Conservation (phyloP, 208 protist genomes). For the Vickermania spadyakhi region DNA sequence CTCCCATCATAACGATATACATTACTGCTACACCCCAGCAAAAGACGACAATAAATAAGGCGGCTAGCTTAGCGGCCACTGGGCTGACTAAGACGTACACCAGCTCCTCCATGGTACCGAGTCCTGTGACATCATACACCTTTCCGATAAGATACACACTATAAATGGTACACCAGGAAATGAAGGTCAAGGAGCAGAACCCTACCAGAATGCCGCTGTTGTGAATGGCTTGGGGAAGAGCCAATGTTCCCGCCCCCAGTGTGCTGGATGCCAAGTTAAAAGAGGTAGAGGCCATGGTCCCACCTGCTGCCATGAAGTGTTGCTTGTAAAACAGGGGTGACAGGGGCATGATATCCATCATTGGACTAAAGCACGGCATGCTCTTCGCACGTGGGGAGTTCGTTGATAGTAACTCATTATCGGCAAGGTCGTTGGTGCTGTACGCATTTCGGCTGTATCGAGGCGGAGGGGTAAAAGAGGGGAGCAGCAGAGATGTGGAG, state of each 20-base stretch:
- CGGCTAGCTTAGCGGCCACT: constrained; percentile 39
- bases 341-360: constrained; percentile 14
- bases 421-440: neutral
- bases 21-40: constrained; percentile 79
- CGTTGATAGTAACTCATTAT: neutral
- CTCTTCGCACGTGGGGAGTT: neutral
- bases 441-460: neutral
- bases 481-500: neutral
- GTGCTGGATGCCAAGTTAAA: constrained; percentile 79
- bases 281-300: constrained; percentile 47
- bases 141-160: constrained; percentile 60
- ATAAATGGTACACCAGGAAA: constrained; percentile 50
- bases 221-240: constrained; percentile 63
- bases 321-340: constrained; percentile 38
- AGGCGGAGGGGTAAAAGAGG: neutral
- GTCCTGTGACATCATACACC: constrained; percentile 44
- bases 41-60: constrained; percentile 54
- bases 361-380: neutral
- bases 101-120: constrained; percentile 63
- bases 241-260: constrained; percentile 58
- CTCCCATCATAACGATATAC: constrained; percentile 78
- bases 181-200: constrained; percentile 28
- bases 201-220: constrained; percentile 40
- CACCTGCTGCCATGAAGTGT: constrained; percentile 43
- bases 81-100: constrained; percentile 35